Conservation (phyloP, 345 rosid species). For the Populus tremula region DNA sequence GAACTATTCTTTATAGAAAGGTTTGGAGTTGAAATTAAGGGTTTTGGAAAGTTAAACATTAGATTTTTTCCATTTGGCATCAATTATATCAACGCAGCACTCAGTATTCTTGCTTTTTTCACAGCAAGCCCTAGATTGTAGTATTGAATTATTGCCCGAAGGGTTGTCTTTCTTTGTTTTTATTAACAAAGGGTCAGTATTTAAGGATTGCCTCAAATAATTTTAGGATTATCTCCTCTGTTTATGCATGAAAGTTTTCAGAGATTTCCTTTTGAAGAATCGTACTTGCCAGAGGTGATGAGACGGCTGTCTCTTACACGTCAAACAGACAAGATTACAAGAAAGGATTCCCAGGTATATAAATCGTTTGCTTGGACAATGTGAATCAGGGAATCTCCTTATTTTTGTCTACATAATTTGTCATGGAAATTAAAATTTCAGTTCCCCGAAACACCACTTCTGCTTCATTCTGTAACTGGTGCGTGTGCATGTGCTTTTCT, state of each 20-base stretch:
- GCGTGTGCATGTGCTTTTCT: neutral
- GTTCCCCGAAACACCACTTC: neutral
- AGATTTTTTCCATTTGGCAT: constrained; percentile 8
- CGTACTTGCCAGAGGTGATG: constrained; percentile 86
- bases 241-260: constrained; percentile 68
- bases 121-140: constrained; percentile 1
- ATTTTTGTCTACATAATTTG: neutral
- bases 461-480: constrained; percentile 8
- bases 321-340: constrained; percentile 72
- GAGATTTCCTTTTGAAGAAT: constrained; percentile 75
- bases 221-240: constrained; percentile 12
- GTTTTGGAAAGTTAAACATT: neutral
- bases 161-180: neutral
- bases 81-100: neutral
- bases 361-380: neutral
- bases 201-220: neutral
- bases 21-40: neutral
- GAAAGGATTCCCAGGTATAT: constrained; percentile 80
- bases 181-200: neutral
- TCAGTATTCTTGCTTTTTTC: neutral
- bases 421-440: neutral
- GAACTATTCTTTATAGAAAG: neutral
- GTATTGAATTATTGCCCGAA: neutral
- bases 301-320: constrained; percentile 83
- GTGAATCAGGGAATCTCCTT: neutral